Evolutionary conservation across 768 basidiomycete genomes (phyloP), one percentile per base, ranked within the genome.

Genomic region (Tricholoma hemisulphureum): DNA sequence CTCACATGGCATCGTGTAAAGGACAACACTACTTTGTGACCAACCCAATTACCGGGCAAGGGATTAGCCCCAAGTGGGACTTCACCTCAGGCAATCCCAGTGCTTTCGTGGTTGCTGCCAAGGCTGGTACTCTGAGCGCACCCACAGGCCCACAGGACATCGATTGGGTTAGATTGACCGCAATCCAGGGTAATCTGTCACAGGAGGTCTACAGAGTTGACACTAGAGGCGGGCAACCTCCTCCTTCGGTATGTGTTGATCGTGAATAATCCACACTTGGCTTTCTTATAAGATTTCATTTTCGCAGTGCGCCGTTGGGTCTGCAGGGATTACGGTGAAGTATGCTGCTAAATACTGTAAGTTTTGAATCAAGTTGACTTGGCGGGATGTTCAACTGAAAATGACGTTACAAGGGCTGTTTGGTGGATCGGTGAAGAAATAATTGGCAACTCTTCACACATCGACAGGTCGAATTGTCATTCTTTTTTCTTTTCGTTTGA

Each of bases 1-100:
- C 21, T 41, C 2, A 53, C 14, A 14, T n/a, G 37, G 14, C n/a
- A n/a, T n/a, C n/a, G 4, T 14, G 1, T 2, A 10, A 28, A 63
- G 80, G 80, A 13, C 76, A 83, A 58, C 85, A 88, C 61, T 86
- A 80, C 74, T 89, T 85, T 67, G 73, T 83, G 32, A 66, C 73
- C 1, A 80, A 81, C 66, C 72, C 79, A 4, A 58, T 71, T 51
- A 69, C 75, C 4, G 78, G 76, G 4, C 67, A 67, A 3, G 80
- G 78, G 14, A 31, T 73, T 26, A 71, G 73, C 55, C 83, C 86
- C 1, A 76, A 80, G 61, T 83, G 84, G 78, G 86, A 87, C 67
- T 83, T 83, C 70, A 77, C 79, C 10, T 74, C 75, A 34, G 79
- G 77, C 6, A 75, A 82, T 55, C 53, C 74, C 0, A 64, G 78